phyloP scores from a whole-genome alignment of 192 early-diverging fungal species.

The Backusella liffmaniae region DNA sequence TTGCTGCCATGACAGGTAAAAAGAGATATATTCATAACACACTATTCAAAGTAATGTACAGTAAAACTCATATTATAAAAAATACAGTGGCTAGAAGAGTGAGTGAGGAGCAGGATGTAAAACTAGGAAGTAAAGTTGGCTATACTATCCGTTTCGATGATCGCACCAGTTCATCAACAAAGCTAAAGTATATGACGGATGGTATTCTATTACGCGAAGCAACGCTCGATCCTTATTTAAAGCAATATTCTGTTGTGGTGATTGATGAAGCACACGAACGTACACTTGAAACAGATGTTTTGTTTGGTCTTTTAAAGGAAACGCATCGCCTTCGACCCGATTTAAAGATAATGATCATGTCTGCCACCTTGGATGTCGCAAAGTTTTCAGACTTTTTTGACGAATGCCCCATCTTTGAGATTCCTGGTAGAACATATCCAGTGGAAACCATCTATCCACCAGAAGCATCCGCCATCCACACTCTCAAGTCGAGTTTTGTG shows the following conservation, averaged over 20 bases:
- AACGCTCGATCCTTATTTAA: slow-evolving; percentile 74
- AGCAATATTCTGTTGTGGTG: slow-evolving; percentile 88
- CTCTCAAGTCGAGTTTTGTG: slow-evolving; percentile 69
- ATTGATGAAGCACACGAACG: slow-evolving; percentile 99
- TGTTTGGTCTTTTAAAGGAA: slow-evolving; percentile 87
- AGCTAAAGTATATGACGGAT: slow-evolving; percentile 98
- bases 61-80: background rate
- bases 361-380: slow-evolving; percentile 76
- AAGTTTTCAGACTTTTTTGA: slow-evolving; percentile 84
- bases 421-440: slow-evolving; percentile 70
- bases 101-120: slow-evolving; percentile 84
- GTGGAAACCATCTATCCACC: slow-evolving; percentile 50
- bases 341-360: slow-evolving; percentile 85
- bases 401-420: slow-evolving; percentile 71
- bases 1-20: slow-evolving; percentile 73
- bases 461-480: slow-evolving; percentile 52
- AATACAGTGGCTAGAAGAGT: slow-evolving; percentile 87
- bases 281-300: slow-evolving; percentile 88
- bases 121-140: slow-evolving; percentile 81
- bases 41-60: background rate
- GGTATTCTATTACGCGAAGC: slow-evolving; percentile 93
- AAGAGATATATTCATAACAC: background rate
- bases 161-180: slow-evolving; percentile 76
- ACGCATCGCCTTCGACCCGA: slow-evolving; percentile 71
- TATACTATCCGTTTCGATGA: slow-evolving; percentile 98